These are phyloP conservation scores for Metschnikowia cerradonensis DNA, from an alignment of 805 yeast species.

Conservation along the genomic window DNA sequence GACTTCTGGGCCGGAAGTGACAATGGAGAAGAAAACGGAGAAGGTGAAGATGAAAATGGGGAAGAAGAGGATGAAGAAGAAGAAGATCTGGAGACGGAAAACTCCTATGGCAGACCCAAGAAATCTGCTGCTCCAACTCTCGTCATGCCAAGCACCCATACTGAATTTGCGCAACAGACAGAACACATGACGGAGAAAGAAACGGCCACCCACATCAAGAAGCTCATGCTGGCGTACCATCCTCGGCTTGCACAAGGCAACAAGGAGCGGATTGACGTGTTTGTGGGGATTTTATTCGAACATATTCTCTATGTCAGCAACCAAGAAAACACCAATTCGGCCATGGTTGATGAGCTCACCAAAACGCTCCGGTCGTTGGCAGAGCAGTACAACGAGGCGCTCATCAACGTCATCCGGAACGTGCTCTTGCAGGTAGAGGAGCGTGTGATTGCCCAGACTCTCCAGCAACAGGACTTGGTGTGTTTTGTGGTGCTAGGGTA, in stretches of 20 bases:
- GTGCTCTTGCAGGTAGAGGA: conserved; percentile 53
- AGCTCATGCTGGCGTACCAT: conserved; percentile 57
- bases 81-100: conserved; percentile 37
- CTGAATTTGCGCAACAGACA: conserved; percentile 30
- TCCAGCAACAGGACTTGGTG: conserved; percentile 48
- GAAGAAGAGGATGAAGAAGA: conserved; percentile 60
- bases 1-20: conserved; percentile 61
- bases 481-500: conserved; percentile 70
- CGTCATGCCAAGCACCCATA: conserved; percentile 29
- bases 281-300: conserved; percentile 60
- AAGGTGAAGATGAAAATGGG: conserved; percentile 49
- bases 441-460: conserved; percentile 35
- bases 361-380: conserved; percentile 53
- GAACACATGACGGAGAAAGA: conserved; percentile 33
- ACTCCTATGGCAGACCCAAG: conserved; percentile 18
- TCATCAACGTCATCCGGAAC: conserved; percentile 60
- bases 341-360: conserved; percentile 41
- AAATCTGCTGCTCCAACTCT: conserved; percentile 13
- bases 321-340: conserved; percentile 15
- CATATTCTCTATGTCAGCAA: conserved; percentile 50
- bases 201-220: conserved; percentile 47
- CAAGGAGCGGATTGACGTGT: conserved; percentile 62
- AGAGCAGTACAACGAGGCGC: conserved; percentile 57
- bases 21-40: conserved; percentile 55
- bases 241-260: conserved; percentile 82